Evolutionary conservation across 2,329 filamentous ascomycete genomes (phyloP).

Genomic region (Hypoxylon sp.): DNA sequence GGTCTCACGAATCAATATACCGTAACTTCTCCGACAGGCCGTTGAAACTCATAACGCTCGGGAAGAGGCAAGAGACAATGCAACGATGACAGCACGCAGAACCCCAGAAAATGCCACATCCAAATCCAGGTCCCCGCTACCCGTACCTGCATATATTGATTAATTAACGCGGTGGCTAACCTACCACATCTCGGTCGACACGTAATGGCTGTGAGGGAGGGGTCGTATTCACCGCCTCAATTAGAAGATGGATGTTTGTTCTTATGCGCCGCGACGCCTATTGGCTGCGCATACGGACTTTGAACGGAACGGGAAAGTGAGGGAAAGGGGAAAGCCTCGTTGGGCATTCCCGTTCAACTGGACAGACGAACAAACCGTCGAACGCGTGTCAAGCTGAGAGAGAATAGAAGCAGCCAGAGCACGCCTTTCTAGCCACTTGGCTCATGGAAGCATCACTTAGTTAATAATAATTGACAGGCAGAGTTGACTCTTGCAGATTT

Average conservation of each 20-base stretch:
- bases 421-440: constrained; percentile 7
- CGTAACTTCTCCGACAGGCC: constrained; percentile 21
- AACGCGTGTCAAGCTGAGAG: constrained; percentile 31
- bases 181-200: constrained; percentile 42
- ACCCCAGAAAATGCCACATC: constrained; percentile 25
- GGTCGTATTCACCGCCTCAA: constrained; percentile 42
- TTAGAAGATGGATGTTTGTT: constrained; percentile 25
- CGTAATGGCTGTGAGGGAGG: constrained; percentile 37
- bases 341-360: constrained; percentile 30
- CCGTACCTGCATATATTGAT: constrained; percentile 46
- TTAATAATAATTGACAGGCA: constrained; percentile 11
- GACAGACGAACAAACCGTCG: constrained; percentile 13
- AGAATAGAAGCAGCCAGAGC: constrained; percentile 8
- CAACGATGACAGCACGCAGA: constrained; percentile 29
- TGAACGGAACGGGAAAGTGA: constrained; percentile 29
- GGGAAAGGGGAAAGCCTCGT: constrained; percentile 34
- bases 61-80: constrained; percentile 20
- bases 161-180: constrained; percentile 28
- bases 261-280: constrained; percentile 25
- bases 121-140: constrained; percentile 22
- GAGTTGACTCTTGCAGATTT: constrained; percentile 15
- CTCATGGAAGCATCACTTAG: constrained; percentile 16
- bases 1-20: constrained; percentile 17
- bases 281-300: constrained; percentile 32
- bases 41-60: constrained; percentile 13